Evolutionary conservation across 2,329 filamentous ascomycete species (phyloP).

Genomic region (Colletotrichum musicola): DNA sequence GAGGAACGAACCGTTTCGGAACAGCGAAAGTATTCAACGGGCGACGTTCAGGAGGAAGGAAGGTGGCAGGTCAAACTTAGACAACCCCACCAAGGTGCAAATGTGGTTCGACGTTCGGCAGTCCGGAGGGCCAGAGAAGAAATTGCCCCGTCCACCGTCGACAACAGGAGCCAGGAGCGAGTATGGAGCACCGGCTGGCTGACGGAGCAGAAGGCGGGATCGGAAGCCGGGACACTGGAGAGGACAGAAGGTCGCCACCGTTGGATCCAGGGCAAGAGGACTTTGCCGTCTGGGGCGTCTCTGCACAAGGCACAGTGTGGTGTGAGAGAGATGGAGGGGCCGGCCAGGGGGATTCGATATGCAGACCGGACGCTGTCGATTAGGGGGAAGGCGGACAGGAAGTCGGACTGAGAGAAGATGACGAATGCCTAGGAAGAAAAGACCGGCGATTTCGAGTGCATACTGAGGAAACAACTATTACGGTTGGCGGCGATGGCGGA

Average conservation of each 20-base stretch:
- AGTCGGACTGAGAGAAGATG: slow-evolving; percentile 5
- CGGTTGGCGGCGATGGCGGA: slow-evolving; percentile 28
- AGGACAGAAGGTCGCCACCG: slow-evolving; percentile 28
- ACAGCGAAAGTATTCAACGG: slow-evolving; percentile 11
- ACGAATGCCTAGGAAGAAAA: slow-evolving; percentile 28
- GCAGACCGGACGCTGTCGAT: slow-evolving; percentile 11
- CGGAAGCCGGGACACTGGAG: slow-evolving; percentile 18
- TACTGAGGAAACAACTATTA: slow-evolving; percentile 29
- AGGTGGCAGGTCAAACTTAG: slow-evolving; percentile 28
- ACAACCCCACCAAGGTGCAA: slow-evolving; percentile 34
- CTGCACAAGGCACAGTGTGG: slow-evolving; percentile 21
- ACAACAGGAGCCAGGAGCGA: slow-evolving; percentile 15
- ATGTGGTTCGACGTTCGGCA: slow-evolving; percentile 37
- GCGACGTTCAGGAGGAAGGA: slow-evolving; percentile 11
- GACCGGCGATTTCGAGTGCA: slow-evolving; percentile 30
- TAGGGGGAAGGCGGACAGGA: slow-evolving; percentile 2
- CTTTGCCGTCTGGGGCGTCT: slow-evolving; percentile 10
- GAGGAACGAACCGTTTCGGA: slow-evolving; percentile 17
- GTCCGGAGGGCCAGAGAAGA: slow-evolving; percentile 26
- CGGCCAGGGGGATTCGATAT: neutral
- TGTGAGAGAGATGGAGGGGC: slow-evolving; percentile 27
- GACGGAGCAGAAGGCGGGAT: slow-evolving; percentile 33
- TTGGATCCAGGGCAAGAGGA: slow-evolving; percentile 28
- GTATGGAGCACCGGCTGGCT: slow-evolving; percentile 27
- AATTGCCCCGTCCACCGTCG: slow-evolving; percentile 28